Evolutionary conservation across 805 yeast species (phyloP), one percentile per base, ranked within the genome.

Genomic region (Spathaspora boniae): DNA sequence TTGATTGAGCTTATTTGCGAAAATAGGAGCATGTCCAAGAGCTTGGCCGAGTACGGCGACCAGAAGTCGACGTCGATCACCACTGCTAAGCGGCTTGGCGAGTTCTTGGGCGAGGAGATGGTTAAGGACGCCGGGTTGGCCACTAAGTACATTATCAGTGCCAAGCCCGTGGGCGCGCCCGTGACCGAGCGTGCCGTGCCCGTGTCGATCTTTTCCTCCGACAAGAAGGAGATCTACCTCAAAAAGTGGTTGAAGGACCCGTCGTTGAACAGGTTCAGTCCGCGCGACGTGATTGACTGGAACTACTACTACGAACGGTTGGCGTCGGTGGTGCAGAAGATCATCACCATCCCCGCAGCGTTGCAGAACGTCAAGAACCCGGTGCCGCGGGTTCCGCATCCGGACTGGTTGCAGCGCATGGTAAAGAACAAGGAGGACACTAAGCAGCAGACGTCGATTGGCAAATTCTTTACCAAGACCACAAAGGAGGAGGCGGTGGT

Each of bases 111-210:
- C 9, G 88, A 82, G 44, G 96, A 88, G 47, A 91, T 91, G 95
- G 94, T 88, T 3, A 89, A 87, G 50, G 98, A 88, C 59, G 88
- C 89, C 41, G 98, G 98, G 43, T 74, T 93, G 41, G 96, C 95
- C 5, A 91, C 96, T 62, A 88, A 87, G 58, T 93, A 87, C 62
- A 82, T 93, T 57, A 89, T 93, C 45, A 81, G 96, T 42, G 76
- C 78, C 31, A 78, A 76, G 45, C 98, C 99, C 1, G 50, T 72
- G 15, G 82, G 82, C 28, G 82, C 95, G 1, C 96, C 98, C 0
- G 89, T 89, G 20, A 87, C 98, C 0, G 98, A 91, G 52, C 73
- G 99, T 46, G 98, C 99, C 0, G 72, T 93, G 29, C 99, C 99
- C 0, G 95, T 94, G 5, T 93, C 96, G 0, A 88, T 93, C 14